Percentiles rank a stretch among this genome's conserved stretches.
These are phyloP conservation scores for Zasmidium cellare DNA, from an alignment of 2,329 filamentous ascomycete species.

Conservation along the genomic window DNA sequence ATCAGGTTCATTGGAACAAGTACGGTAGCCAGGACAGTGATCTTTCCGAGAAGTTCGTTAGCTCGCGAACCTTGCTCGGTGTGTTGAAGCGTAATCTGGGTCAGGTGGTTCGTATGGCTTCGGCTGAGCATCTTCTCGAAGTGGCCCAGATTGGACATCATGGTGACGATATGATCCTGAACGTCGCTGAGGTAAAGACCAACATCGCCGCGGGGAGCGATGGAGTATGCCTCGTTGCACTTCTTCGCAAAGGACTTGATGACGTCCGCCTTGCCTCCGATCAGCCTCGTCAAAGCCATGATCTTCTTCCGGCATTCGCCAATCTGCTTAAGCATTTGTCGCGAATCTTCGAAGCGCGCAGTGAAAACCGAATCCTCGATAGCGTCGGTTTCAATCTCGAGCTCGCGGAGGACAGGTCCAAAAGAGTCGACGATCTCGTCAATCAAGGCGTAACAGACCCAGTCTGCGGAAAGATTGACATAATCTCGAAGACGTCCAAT, in stretches of 20 bases:
- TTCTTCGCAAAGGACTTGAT: conserved; percentile 97
- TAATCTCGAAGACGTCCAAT: conserved; percentile 94
- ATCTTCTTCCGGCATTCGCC: conserved; percentile 91
- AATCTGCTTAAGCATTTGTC: conserved; percentile 81
- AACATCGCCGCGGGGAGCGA: conserved; percentile 94
- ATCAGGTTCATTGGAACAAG: conserved; percentile 95
- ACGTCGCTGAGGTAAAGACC: conserved; percentile 96
- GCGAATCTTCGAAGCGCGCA: conserved; percentile 85
- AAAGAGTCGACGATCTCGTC: conserved; percentile 98
- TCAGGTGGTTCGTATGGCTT: conserved; percentile 92
- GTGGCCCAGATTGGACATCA: conserved; percentile 94
- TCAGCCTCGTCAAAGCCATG: conserved; percentile 86
- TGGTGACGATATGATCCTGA: conserved; percentile 98
- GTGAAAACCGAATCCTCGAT: conserved; percentile 97
- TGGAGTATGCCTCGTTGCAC: conserved; percentile 95
- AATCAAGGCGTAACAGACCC: conserved; percentile 98
- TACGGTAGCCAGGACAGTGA: conserved; percentile 90
- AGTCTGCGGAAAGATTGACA: conserved; percentile 90
- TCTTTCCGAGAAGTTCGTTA: conserved; percentile 89
- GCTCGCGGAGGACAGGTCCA: conserved; percentile 80
- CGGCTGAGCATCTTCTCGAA: conserved; percentile 97
- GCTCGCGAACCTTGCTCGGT: conserved; percentile 84
- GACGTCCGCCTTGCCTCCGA: conserved; percentile 97
- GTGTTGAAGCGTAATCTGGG: conserved; percentile 89
- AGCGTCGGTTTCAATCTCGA: conserved; percentile 83